Base-by-base conservation (phyloP, 2,329 filamentous ascomycete genomes). In the Penicillium sp. region DNA sequence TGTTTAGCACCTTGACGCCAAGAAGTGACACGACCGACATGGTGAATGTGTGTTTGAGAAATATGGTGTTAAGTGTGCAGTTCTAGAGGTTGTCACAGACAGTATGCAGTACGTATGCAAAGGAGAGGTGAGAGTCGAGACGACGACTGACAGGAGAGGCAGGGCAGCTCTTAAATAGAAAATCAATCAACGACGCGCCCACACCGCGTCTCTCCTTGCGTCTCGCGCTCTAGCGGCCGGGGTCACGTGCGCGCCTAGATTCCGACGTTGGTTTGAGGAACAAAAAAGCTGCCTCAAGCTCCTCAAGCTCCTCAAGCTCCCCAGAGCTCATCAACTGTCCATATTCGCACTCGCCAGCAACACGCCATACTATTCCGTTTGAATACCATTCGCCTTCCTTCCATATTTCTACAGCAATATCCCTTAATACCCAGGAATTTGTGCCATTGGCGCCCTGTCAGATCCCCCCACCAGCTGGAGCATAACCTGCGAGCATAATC, bases 11-110 rank as follows among this genome's bases (percentile, higher is more conserved):
- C 76, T 94, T 90, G 68, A 99, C 94, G 70, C 93, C 93, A 64
- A 99, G 85, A 59, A 99, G 86, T 65, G 92, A 96, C 62, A 99
- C 92, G 71, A 97, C 90, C 71, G 94, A 97, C 94, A 97, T 97
- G 64, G 71, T 83, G 78, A 16, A 16, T 35, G 23, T 54, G 28
- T 59, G 63, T 61, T 53, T 26, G 20, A 28, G 38, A 49, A 48
- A 59, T 7, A 18, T 43, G 40, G 11, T 9, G 40, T 21, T 43
- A 20, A 43, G 40, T 6, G 21, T 47, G 21, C 20, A 47, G 20
- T 42, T 42, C 18, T 6, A 42, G 24, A 18, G 46, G 46, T 3
- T 7, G 28, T 18, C 24, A 30, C 28, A 51, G 35, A 46, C 26
- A 33, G 5, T 20, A 5, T 20, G 40, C 11, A 21, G 40, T 7